Evolutionary conservation across 495 filamentous ascomycete genomes (phyloP).

Genomic region (Penicillium egyptiacum): DNA sequence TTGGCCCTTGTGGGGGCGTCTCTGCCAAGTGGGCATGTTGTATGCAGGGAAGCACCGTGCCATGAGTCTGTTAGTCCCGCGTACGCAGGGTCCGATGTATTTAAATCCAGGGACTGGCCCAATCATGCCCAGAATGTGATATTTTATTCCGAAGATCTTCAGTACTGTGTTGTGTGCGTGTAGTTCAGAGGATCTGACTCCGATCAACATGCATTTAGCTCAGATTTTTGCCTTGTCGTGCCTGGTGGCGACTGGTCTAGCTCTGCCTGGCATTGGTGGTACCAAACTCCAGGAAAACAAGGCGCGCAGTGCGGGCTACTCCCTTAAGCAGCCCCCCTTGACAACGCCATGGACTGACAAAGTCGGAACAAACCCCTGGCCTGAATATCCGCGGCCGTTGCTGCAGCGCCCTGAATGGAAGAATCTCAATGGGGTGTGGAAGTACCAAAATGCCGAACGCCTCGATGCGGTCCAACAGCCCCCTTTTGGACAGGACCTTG

Average conservation of each 20-base stretch:
- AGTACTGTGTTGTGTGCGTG: neutral
- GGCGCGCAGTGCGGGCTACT: slow-evolving; percentile 25
- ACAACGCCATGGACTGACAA: slow-evolving; percentile 63
- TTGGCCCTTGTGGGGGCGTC: slow-evolving; percentile 20
- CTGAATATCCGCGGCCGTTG: slow-evolving; percentile 65
- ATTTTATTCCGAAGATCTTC: neutral
- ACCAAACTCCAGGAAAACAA: slow-evolving; percentile 8
- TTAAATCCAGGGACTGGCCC: slow-evolving; percentile 17
- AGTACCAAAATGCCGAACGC: slow-evolving; percentile 50
- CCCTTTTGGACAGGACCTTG: slow-evolving; percentile 42
- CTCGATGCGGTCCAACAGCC: slow-evolving; percentile 42
- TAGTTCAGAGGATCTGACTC: neutral
- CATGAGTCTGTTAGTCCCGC: slow-evolving; percentile 1
- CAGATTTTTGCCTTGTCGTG: slow-evolving; percentile 16
- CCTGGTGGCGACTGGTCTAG: slow-evolving; percentile 18
- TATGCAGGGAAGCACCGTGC: slow-evolving; percentile 1
- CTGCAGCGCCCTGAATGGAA: slow-evolving; percentile 59
- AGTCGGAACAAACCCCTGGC: slow-evolving; percentile 63
- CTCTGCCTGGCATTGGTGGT: slow-evolving; percentile 13
- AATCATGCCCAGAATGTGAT: slow-evolving; percentile 5
- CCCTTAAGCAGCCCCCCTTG: slow-evolving; percentile 44
- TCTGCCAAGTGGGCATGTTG: slow-evolving; percentile 14
- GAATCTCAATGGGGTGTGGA: slow-evolving; percentile 66
- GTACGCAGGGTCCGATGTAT: slow-evolving; percentile 10
- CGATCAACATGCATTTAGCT: slow-evolving; percentile 21